These are phyloP conservation scores for Plicaturopsis crispa DNA, from an alignment of 768 basidiomycete species.

Conservation along the genomic window DNA sequence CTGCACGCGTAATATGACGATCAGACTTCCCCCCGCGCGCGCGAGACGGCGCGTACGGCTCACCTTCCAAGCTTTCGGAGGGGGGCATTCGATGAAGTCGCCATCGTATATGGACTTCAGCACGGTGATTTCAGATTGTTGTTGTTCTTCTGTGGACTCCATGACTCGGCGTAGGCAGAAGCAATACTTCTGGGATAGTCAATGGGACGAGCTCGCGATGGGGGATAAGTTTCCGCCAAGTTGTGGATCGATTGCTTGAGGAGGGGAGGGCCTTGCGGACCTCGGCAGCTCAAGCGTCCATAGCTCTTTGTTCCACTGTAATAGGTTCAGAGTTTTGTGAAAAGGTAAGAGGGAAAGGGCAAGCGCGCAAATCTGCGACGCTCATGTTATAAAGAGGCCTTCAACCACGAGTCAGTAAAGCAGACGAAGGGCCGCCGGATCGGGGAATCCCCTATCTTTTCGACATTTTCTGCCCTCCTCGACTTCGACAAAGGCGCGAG, in stretches of 20 bases:
- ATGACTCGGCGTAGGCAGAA: slow-evolving; percentile 25
- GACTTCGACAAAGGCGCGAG: no score
- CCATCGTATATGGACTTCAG: slow-evolving; percentile 76
- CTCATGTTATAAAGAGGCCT: no score
- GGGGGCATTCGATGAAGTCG: slow-evolving; percentile 66
- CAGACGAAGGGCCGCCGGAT: no score
- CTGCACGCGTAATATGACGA: slow-evolving; percentile 25
- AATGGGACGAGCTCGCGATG: slow-evolving; percentile 8
- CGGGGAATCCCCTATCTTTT: no score
- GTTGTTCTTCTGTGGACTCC: slow-evolving; percentile 68
- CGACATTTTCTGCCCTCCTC: no score
- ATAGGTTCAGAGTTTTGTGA: no score
- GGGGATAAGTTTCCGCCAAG: slow-evolving; percentile 18
- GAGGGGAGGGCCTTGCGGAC: slow-evolving; percentile 58
- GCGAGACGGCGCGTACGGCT: slow-evolving; percentile 6
- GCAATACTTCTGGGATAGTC: slow-evolving; percentile 6
- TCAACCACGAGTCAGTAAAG: no score
- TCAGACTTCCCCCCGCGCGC: slow-evolving; percentile 1
- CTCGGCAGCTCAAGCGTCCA: slow-evolving; percentile 75
- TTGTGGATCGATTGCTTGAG: slow-evolving; percentile 40
- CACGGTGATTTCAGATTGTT: slow-evolving; percentile 66
- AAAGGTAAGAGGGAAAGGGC: no score
- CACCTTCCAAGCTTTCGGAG: slow-evolving; percentile 83
- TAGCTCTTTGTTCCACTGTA: no score
- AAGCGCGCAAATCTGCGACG: no score